Evolutionary conservation across 805 yeast genomes (phyloP), one percentile per base, ranked within the genome.

Genomic region (Jamesozyma spencerorum): DNA sequence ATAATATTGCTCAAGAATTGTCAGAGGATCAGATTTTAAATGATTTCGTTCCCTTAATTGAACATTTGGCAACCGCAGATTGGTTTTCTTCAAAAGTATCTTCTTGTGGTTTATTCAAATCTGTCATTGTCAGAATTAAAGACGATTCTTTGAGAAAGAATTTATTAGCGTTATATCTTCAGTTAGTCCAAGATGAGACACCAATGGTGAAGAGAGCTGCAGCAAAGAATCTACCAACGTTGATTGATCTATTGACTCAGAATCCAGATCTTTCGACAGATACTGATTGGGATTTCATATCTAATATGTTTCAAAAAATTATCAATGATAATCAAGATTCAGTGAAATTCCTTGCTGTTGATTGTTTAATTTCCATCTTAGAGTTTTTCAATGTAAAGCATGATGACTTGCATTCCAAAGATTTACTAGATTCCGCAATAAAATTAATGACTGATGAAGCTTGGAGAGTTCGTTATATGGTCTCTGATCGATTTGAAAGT

Each of bases 121-220:
- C 82, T 22, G 80, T 82, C 26, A 68, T 83, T 33, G 65, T 69
- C 31, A 71, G 78, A 49, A 83, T 81, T 8, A 51, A 55, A 42
- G 71, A 74, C 46, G 67, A 74, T 14, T 59, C 64, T 2, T 61
- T 69, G 32, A 71, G 90, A 59, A 71, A 71, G 33, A 79, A 77
- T 37, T 68, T 92, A 44, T 70, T 87, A 47, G 70, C 72, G 31
- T 64, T 81, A 34, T 90, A 80, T 62, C 69, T 75, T 44, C 82
- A 79, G 49, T 69, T 92, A 50, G 75, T 84, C 37, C 75, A 74
- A 48, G 97, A 92, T 62, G 98, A 92, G 44, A 85, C 95, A 15
- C 98, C 99, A 46, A 87, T 92, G 96, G 97, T 92, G 17, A 79
- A 95, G 63, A 80, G 97, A 58, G 83, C 95, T 8, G 94, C 97